These are phyloP conservation scores for Arthrobotrys sphaeroides DNA, from an alignment of 2,329 filamentous ascomycete species.

Conservation along the genomic window DNA sequence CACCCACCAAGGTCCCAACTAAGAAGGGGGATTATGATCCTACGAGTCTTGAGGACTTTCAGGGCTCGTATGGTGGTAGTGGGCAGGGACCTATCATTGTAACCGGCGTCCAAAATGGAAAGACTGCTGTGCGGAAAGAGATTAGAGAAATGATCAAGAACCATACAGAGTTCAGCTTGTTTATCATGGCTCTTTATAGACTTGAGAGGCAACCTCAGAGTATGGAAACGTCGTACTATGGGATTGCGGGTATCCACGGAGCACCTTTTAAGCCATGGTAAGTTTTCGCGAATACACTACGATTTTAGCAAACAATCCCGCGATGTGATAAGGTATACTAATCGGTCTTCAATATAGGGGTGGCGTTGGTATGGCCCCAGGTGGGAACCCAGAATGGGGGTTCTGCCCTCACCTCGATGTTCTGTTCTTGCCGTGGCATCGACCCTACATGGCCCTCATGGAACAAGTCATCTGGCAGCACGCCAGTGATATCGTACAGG, in stretches of 20 bases:
- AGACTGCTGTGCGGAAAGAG: slow-evolving; percentile 29
- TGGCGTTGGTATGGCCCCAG: background rate
- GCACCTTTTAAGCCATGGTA: slow-evolving; percentile 40
- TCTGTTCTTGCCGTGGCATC: slow-evolving; percentile 80
- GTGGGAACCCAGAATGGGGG: slow-evolving; percentile 18
- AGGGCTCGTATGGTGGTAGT: background rate
- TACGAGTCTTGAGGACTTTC: background rate
- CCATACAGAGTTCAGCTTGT: slow-evolving; percentile 67
- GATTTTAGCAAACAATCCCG: too few relatives aligned
- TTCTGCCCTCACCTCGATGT: slow-evolving; percentile 22
- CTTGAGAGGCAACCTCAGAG: slow-evolving; percentile 75
- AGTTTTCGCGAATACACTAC: too few relatives aligned
- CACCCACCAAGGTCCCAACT: background rate
- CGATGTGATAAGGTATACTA: background rate
- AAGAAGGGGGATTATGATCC: slow-evolving; percentile 10
- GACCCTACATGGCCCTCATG: slow-evolving; percentile 74
- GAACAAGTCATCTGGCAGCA: slow-evolving; percentile 61
- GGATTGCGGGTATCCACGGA: slow-evolving; percentile 85
- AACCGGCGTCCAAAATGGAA: slow-evolving; percentile 1
- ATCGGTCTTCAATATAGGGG: background rate
- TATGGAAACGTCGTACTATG: slow-evolving; percentile 76
- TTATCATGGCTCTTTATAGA: slow-evolving; percentile 76
- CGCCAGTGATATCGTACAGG: slow-evolving; percentile 61
- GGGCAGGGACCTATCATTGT: background rate
- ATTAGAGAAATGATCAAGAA: slow-evolving; percentile 31